Conservation (phyloP, 164 flowering plant species). For the Chloranthus sessilifolius region DNA sequence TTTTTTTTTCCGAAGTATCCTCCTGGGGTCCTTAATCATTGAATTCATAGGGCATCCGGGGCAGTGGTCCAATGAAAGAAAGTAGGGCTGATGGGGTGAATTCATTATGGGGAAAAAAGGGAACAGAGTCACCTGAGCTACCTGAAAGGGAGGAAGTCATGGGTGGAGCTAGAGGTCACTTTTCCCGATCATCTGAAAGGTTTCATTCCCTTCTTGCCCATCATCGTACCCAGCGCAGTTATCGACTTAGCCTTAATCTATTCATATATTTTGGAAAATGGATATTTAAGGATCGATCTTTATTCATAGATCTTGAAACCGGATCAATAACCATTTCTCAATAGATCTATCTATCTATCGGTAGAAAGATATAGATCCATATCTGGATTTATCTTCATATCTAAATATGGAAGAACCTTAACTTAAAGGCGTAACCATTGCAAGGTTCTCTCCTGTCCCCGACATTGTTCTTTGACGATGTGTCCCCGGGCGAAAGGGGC, state of each 20-base stretch:
- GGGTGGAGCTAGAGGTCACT: conserved; percentile 4
- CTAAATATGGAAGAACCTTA: too few species aligned
- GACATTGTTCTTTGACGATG: conserved; percentile 18
- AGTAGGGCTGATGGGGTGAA: conserved; percentile 4
- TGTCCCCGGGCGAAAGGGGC: conserved; percentile 15
- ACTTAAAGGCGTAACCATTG: neutral
- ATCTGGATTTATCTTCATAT: neutral
- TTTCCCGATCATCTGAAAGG: too few species aligned
- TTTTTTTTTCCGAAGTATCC: neutral
- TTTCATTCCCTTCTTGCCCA: too few species aligned
- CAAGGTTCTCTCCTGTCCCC: conserved; percentile 1
- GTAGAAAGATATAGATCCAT: conserved; percentile 3
- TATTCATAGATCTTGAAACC: neutral
- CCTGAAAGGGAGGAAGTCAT: conserved; percentile 2
- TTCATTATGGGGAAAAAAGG: conserved; percentile 4
- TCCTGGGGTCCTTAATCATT: neutral
- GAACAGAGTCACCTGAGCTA: conserved; percentile 6
- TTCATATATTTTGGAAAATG: too few species aligned
- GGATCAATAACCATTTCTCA: conserved; percentile 4
- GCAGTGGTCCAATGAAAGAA: conserved; percentile 1
- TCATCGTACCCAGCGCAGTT: too few species aligned
- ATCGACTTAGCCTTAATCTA: too few species aligned
- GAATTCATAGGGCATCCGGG: neutral
- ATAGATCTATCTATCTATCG: conserved; percentile 7
- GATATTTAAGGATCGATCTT: neutral